A percentile compares a stretch with the other conserved stretches of the same genome.
Evolutionary conservation across 2,329 filamentous ascomycete species (phyloP).

Genomic region (Cercospora nicotianae): DNA sequence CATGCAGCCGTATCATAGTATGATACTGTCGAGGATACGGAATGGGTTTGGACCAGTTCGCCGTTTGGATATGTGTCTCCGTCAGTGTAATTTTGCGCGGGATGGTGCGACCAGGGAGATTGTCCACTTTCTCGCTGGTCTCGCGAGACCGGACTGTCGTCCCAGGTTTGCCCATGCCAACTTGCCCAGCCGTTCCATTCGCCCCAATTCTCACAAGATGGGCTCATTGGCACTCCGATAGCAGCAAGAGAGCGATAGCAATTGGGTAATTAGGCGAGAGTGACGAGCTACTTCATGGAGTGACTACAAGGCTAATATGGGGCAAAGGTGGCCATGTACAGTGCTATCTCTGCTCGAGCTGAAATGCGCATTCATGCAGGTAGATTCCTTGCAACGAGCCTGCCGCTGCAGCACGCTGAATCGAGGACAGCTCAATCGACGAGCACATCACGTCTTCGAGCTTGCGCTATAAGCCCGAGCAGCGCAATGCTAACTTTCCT

Average conservation of each 20-base stretch:
- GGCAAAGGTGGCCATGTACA: background rate
- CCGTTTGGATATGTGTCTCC: background rate
- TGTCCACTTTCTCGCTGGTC: background rate
- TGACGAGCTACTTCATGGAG: background rate
- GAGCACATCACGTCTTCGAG: slow-evolving; percentile 10
- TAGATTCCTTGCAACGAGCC: slow-evolving; percentile 20
- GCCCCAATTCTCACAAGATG: background rate
- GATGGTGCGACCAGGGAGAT: background rate
- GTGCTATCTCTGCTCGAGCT: slow-evolving; percentile 12
- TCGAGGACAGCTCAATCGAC: slow-evolving; percentile 16
- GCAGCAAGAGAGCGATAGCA: background rate
- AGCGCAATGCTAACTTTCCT: background rate
- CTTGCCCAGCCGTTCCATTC: slow-evolving; percentile 7
- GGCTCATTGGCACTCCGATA: slow-evolving; percentile 6
- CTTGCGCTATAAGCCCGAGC: background rate
- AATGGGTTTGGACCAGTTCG: background rate
- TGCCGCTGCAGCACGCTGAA: slow-evolving; percentile 21
- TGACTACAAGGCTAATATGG: background rate
- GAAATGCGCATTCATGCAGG: slow-evolving; percentile 9
- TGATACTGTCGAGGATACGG: background rate
- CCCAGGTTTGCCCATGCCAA: slow-evolving; percentile 5
- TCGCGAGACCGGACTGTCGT: background rate
- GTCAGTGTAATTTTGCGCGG: background rate
- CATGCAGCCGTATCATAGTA: background rate
- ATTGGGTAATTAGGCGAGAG: background rate